These are phyloP conservation scores for Mycena rosella DNA, from an alignment of 768 basidiomycete genomes.

Conservation along the genomic window DNA sequence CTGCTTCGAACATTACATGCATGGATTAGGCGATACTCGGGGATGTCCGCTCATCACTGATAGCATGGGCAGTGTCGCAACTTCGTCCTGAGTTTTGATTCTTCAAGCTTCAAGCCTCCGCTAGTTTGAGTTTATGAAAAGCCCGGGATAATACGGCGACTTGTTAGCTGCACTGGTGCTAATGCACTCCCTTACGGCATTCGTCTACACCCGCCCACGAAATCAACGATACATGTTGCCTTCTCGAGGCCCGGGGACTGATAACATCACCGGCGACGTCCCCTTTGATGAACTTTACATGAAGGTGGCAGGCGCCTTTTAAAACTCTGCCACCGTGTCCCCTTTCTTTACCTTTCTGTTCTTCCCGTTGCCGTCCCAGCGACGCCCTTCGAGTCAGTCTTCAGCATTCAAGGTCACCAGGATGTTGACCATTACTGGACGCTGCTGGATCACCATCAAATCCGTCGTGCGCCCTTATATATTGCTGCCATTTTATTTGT, in stretches of 20 bases:
- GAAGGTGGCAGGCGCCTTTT: neutral
- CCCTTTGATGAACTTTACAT: neutral
- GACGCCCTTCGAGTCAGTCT: slow-evolving; percentile 25
- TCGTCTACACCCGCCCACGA: neutral
- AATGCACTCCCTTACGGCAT: too few relatives aligned
- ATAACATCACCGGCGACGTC: neutral
- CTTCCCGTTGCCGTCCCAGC: slow-evolving; percentile 31
- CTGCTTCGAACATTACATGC: too few relatives aligned
- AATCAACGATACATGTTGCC: neutral
- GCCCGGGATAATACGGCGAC: too few relatives aligned
- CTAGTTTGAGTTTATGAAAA: too few relatives aligned
- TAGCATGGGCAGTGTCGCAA: too few relatives aligned
- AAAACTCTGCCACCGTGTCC: neutral
- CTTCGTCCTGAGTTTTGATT: too few relatives aligned
- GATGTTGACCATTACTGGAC: slow-evolving; percentile 34
- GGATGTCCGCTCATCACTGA: too few relatives aligned
- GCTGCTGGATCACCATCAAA: slow-evolving; percentile 35
- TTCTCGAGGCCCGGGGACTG: slow-evolving; percentile 6
- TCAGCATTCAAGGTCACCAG: slow-evolving; percentile 36
- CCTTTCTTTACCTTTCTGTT: slow-evolving; percentile 8
- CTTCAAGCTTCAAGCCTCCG: too few relatives aligned
- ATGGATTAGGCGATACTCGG: too few relatives aligned
- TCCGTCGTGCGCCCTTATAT: slow-evolving; percentile 16
- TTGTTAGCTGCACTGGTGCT: too few relatives aligned
- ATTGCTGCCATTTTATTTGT: too few relatives aligned